These are phyloP conservation scores for Theileria orientalis DNA, from an alignment of 169 alveolate species.

Conservation along the genomic window DNA sequence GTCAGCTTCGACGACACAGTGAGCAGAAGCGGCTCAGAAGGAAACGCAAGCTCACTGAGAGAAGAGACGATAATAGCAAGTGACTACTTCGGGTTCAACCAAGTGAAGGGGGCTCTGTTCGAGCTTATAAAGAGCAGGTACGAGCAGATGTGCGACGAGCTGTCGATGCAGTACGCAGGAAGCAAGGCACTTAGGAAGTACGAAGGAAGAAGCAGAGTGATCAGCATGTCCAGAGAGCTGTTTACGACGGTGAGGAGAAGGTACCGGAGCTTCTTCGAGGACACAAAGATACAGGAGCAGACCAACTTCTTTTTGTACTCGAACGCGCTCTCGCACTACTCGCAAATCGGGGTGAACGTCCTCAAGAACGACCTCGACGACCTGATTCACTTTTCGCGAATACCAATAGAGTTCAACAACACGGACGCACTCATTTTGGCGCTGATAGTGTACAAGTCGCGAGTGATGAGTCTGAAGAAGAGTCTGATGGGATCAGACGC, in stretches of 20 bases:
- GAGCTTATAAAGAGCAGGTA: conserved; percentile 51
- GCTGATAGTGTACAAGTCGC: neutral
- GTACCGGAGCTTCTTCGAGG: conserved; percentile 69
- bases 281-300: conserved; percentile 67
- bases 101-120: conserved; percentile 24
- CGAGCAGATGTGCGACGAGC: conserved; percentile 73
- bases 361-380: conserved; percentile 30
- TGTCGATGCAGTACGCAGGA: conserved; percentile 78
- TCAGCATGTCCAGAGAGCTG: conserved; percentile 66
- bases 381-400: conserved; percentile 23
- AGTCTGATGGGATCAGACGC: neutral
- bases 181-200: conserved; percentile 76
- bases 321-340: conserved; percentile 14
- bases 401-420: conserved; percentile 20
- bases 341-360: conserved; percentile 27
- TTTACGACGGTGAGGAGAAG: conserved; percentile 70
- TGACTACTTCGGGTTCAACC: conserved; percentile 27
- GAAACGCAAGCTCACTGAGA: neutral
- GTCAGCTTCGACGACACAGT: neutral
- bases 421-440: conserved; percentile 51
- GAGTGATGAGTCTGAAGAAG: neutral
- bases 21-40: neutral
- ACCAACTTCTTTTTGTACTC: conserved; percentile 68
- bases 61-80: conserved; percentile 1
- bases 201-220: conserved; percentile 51